These are phyloP conservation scores for Rhodotorula sp. DNA, from an alignment of 1,284 basidiomycete genomes.

Conservation along the genomic window DNA sequence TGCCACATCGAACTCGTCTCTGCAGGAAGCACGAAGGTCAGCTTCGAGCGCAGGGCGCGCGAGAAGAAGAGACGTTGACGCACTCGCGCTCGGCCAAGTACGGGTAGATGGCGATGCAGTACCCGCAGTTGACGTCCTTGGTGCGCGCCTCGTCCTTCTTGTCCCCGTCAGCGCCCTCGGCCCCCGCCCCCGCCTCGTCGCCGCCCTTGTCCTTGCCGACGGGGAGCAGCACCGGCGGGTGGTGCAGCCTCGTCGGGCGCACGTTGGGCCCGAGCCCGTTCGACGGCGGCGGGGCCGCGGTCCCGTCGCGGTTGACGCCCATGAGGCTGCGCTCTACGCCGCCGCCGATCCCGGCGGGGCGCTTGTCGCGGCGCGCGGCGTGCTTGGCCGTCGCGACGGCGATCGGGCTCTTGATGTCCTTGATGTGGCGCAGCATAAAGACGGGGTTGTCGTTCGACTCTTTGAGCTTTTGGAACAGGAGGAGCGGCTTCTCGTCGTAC, in stretches of 20 bases:
- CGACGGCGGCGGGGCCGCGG: neutral
- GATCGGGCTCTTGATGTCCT: conserved; percentile 95
- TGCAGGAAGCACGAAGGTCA: neutral
- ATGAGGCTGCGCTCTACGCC: conserved; percentile 36
- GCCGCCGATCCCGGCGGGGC: conserved; percentile 33
- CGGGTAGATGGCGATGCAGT: conserved; percentile 57
- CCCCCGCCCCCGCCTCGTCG: conserved; percentile 8
- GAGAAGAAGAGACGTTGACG: neutral
- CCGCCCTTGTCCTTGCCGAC: conserved; percentile 34
- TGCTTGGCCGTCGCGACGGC: conserved; percentile 93
- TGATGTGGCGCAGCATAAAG: conserved; percentile 98
- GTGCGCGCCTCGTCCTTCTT: conserved; percentile 35
- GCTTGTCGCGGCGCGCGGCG: conserved; percentile 60
- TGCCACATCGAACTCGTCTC: conserved; percentile 93
- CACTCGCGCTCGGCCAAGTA: conserved; percentile 46
- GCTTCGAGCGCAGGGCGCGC: neutral
- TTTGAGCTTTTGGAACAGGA: conserved; percentile 96
- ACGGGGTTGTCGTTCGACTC: conserved; percentile 96
- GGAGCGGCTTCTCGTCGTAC: conserved; percentile 95
- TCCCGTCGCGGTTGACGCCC: conserved; percentile 28
- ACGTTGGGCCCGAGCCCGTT: conserved; percentile 18
- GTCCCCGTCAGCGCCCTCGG: conserved; percentile 16
- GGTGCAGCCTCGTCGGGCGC: conserved; percentile 48
- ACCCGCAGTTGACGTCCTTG: conserved; percentile 41
- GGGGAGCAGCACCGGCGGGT: conserved; percentile 49